Percentiles rank a stretch among this genome's conserved stretches.
Evolutionary conservation across 192 early-diverging fungal genomes (phyloP).

Genomic region (Entrophospora sp.): DNA sequence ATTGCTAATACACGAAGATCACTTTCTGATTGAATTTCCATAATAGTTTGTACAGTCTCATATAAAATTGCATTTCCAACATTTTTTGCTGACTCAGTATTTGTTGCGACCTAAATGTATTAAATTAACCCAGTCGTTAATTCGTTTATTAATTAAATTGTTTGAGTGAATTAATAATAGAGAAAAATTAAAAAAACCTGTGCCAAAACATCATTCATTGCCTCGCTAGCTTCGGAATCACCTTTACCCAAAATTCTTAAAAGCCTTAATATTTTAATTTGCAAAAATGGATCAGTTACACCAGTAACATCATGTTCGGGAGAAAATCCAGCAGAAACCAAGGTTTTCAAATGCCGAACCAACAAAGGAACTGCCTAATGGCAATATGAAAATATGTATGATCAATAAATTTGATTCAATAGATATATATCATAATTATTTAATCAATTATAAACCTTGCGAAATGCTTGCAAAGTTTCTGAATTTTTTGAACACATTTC

Average conservation of each 20-base stretch:
- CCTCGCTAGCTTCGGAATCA: constrained; percentile 74
- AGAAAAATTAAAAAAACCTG: constrained; percentile 42
- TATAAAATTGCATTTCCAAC: constrained; percentile 97
- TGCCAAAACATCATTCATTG: constrained; percentile 95
- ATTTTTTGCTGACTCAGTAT: constrained; percentile 89
- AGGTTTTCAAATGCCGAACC: constrained; percentile 79
- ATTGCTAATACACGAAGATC: constrained; percentile 91
- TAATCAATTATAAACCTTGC: constrained; percentile 39
- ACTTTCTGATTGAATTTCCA: constrained; percentile 87
- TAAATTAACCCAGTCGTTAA: neutral
- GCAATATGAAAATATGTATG: neutral
- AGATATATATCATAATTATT: neutral
- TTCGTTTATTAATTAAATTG: neutral
- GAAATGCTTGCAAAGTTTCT: constrained; percentile 60
- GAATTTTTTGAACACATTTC: constrained; percentile 78
- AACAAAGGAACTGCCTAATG: constrained; percentile 66
- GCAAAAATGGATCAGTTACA: constrained; percentile 95
- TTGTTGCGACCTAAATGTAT: constrained; percentile 66
- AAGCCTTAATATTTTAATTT: constrained; percentile 86
- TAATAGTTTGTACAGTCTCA: constrained; percentile 93
- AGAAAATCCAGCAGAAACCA: constrained; percentile 78
- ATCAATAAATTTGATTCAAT: neutral
- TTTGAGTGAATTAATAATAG: neutral
- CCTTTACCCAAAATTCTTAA: constrained; percentile 79
- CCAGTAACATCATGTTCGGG: constrained; percentile 95